phyloP scores from a whole-genome alignment of 176 grass and related monocot species.

The Carex myosuroides region DNA sequence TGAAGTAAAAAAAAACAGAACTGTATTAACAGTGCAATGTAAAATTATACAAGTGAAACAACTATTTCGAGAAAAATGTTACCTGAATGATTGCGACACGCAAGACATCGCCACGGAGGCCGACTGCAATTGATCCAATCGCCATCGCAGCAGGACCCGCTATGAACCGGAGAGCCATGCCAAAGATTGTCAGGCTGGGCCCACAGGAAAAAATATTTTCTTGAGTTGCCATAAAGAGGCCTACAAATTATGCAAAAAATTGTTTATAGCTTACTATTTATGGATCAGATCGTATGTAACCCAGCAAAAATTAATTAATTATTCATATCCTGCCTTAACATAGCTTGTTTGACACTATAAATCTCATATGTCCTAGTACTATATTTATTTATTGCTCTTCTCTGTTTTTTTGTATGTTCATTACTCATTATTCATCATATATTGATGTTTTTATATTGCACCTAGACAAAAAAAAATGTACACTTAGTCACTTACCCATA shows the following conservation, averaged over 20 bases:
- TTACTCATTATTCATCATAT: neutral
- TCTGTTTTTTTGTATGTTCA: neutral
- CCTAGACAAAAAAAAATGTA: neutral
- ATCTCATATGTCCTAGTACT: neutral
- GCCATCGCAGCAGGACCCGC: slow-evolving; percentile 64
- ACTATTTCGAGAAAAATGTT: neutral
- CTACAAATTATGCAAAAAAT: slow-evolving; percentile 29
- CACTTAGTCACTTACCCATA: slow-evolving; percentile 45
- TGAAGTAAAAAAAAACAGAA: neutral
- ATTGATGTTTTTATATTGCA: neutral
- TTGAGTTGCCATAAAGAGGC: slow-evolving; percentile 88
- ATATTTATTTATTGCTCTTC: neutral
- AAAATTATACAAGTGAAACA: neutral
- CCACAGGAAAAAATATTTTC: slow-evolving; percentile 78
- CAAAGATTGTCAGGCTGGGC: slow-evolving; percentile 38
- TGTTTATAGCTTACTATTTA: neutral
- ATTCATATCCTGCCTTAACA: neutral
- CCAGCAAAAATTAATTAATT: neutral
- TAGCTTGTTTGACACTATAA: neutral
- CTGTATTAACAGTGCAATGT: neutral
- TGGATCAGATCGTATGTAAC: neutral
- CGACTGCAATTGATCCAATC: slow-evolving; percentile 60
- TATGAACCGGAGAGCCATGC: slow-evolving; percentile 58
- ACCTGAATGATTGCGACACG: slow-evolving; percentile 85
- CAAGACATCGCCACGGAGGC: slow-evolving; percentile 70